These are phyloP conservation scores for Mollisia scopiformis DNA, from an alignment of 2,329 filamentous ascomycete species.

Conservation along the genomic window DNA sequence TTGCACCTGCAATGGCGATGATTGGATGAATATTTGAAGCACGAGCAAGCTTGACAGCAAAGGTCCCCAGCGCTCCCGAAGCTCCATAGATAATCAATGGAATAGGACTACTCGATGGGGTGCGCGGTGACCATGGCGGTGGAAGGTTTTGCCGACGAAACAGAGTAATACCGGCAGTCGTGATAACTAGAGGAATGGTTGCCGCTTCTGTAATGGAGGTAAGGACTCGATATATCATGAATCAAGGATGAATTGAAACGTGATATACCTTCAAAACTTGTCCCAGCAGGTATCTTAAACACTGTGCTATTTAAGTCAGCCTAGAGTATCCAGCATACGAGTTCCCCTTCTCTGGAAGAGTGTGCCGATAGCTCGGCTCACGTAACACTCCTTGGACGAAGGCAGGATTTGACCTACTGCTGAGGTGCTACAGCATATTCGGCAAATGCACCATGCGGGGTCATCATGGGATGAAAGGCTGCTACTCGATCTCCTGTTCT, in stretches of 20 bases:
- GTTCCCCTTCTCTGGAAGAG: no score
- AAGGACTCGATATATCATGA: neutral
- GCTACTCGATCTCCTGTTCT: conserved; percentile 46
- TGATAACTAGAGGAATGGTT: conserved; percentile 43
- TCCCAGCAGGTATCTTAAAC: conserved; percentile 38
- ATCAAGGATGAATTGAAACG: no score
- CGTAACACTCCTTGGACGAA: no score
- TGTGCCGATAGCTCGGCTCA: no score
- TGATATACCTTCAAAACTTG: conserved; percentile 24
- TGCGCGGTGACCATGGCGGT: conserved; percentile 34
- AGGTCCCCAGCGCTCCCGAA: conserved; percentile 46
- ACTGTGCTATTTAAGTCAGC: no score
- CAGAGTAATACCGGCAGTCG: conserved; percentile 43
- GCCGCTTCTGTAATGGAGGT: conserved; percentile 47
- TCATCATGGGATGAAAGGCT: conserved; percentile 51
- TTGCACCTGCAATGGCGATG: conserved; percentile 56
- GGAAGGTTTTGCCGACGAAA: conserved; percentile 40
- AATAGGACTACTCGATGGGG: neutral
- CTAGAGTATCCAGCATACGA: no score
- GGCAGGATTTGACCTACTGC: no score
- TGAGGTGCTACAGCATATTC: conserved; percentile 60
- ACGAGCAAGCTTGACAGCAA: conserved; percentile 53
- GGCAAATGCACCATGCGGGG: conserved; percentile 54
- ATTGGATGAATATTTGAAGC: conserved; percentile 57
- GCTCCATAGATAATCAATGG: conserved; percentile 30